Evolutionary conservation across 805 yeast species (phyloP), one percentile per base, ranked within the genome.

Genomic region (Blastobotrys americana): DNA sequence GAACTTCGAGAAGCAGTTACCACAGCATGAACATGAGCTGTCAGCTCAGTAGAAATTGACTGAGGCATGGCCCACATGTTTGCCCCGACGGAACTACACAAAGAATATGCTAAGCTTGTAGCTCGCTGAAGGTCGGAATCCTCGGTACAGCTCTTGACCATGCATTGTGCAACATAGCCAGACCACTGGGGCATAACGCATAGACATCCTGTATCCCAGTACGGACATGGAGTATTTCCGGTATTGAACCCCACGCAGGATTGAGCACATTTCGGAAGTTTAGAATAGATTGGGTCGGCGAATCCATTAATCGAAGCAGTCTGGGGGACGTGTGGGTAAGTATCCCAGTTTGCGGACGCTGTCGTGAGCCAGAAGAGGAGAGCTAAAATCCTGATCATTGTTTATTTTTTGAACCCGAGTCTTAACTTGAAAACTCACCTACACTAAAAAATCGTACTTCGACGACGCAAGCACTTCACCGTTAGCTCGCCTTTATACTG

Each of bases 151-250:
- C 55, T 50, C 17, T 54, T 46, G 18, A 70, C 73, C 39, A 70
- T 52, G 54, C 76, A 72, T 37, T 60, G 59, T 15, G 66, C 76
- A 6, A 72, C 75, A 46, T 56, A 46, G 2, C 74, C 75, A 23
- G 72, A 64, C 74, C 74, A 72, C 50, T 70, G 72, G n/a, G 74
- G 72, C 76, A 72, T 70, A 20, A 72, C 72, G 53, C 76, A 72
- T 39, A 72, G 61, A 49, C 76, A 71, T 4, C 76, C 76, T 35
- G 76, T 69, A 51, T 71, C 76, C 75, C 75, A 71, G 55, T 71
- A 69, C 34, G 77, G 77, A 51, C 77, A 72, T 18, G 76, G 76
- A 4, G 77, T 72, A 42, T 65, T 69, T 28, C 61, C 23, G 6
- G 44, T 39, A 20, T 38, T 25, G 33, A 55, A 49, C 40, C 66